Conservation (phyloP, 768 basidiomycete species). For the Tubosaeta brunneosetosa region DNA sequence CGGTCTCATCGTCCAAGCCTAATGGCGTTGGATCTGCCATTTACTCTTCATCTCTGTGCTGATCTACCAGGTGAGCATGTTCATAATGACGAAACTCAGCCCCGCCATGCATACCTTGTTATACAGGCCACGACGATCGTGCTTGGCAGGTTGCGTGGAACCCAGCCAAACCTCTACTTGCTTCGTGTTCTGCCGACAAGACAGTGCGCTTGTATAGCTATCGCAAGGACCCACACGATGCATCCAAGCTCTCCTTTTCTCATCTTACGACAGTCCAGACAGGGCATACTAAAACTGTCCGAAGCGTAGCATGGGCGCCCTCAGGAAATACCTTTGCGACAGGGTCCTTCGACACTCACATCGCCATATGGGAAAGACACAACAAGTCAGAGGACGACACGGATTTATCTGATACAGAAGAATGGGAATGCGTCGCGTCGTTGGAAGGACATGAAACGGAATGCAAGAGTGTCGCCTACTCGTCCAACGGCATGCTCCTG, state of each 20-base stretch:
- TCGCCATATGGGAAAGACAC: constrained; percentile 86
- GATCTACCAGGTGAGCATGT: constrained; percentile 22
- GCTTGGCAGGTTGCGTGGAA: constrained; percentile 93
- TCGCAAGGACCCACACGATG: constrained; percentile 22
- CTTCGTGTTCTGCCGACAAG: constrained; percentile 94
- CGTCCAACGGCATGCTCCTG: constrained; percentile 67
- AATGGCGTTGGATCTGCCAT: constrained; percentile 20
- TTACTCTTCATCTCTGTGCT: constrained; percentile 15
- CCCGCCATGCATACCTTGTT: neutral
- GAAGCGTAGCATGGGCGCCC: constrained; percentile 84
- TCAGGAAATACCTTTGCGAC: constrained; percentile 84
- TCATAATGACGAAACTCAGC: neutral
- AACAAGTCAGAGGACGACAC: constrained; percentile 37
- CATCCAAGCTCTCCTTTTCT: constrained; percentile 35
- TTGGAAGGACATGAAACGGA: constrained; percentile 96
- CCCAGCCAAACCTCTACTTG: constrained; percentile 70
- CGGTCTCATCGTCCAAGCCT: neutral
- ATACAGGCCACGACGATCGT: constrained; percentile 70
- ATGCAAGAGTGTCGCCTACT: constrained; percentile 89
- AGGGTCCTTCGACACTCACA: constrained; percentile 89
- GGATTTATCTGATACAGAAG: constrained; percentile 35
- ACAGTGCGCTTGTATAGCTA: constrained; percentile 84
- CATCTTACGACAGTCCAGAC: constrained; percentile 68
- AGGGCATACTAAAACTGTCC: constrained; percentile 84
- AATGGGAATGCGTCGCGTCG: constrained; percentile 86